Base-by-base conservation (phyloP, 2,329 filamentous ascomycete genomes). In the Trichophyton verrucosum region DNA sequence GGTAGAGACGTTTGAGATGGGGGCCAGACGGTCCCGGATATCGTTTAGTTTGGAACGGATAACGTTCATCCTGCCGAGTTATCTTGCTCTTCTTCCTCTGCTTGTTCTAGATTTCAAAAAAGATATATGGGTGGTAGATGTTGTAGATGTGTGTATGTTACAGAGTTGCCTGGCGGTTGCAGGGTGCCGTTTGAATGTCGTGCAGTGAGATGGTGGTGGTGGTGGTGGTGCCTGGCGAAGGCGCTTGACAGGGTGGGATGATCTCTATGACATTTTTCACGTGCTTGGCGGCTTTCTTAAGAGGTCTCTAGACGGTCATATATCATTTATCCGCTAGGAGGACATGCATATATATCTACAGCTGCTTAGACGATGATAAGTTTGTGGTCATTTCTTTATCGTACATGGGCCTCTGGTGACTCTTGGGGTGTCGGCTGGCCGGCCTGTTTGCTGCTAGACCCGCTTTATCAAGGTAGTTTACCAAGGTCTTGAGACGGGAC, bases 21-120 rank as follows among this genome's bases (percentile, higher is more conserved):
- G 91, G 11, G 92, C 90, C 75, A 95, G 92, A 68, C 86, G 87
- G 77, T 97, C 94, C 68, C 92, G 88, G 71, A 96, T 85, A 68
- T 86, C 90, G 75, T 95, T 94, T 73, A 96, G 86, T 58, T 90
- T 92, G 61, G 91, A 95, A 76, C 95, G 90, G 70, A 96, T 82
- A 78, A 91, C 86, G 74, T 95, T 94, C 89, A 96, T 95, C 61
- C 64, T 53, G 49, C 3, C 11, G 33, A 13, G 33, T n/a, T 44
- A 44, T n/a, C n/a, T 17, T n/a, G 40, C n/a, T 44, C 5, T 44
- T 44, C 40, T 44, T 4, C n/a, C 38, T 44, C 22, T 24, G 1
- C 22, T 24, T 24, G 22, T 24, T 38, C 33, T 38, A 13, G 33
- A 13, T 38, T 3, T 13, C 33, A 13, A 13, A 13, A 38, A 13